Evolutionary conservation across 192 early-diverging fungal species (phyloP).

Genomic region (Coemansia sp.): DNA sequence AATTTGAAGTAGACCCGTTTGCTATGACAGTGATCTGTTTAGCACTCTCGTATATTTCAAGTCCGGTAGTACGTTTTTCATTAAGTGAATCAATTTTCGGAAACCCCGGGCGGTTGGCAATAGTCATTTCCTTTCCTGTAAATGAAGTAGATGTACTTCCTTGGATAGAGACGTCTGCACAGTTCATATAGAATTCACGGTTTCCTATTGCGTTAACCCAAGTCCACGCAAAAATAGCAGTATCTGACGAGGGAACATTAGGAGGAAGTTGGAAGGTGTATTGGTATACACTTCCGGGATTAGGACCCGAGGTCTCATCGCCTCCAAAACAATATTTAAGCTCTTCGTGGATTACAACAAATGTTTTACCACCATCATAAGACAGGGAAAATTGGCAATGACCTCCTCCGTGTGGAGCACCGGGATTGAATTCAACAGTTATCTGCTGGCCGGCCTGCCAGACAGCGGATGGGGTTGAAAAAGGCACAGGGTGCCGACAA

Average conservation of each 20-base stretch:
- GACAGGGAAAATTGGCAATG: constrained; percentile 65
- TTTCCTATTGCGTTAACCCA: constrained; percentile 61
- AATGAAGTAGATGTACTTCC: constrained; percentile 28
- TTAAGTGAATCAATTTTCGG: too few species aligned
- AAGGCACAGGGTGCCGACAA: constrained; percentile 23
- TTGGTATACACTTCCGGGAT: constrained; percentile 4
- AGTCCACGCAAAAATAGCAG: constrained; percentile 57
- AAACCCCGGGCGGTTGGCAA: too few species aligned
- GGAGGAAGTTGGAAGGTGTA: constrained; percentile 53
- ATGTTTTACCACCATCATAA: constrained; percentile 56
- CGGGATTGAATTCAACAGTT: constrained; percentile 33
- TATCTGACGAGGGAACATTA: constrained; percentile 50
- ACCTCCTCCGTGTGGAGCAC: constrained; percentile 51
- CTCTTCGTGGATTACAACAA: constrained; percentile 53
- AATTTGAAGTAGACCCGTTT: too few species aligned
- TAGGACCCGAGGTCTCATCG: background rate
- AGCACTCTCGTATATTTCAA: too few species aligned
- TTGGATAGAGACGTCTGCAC: constrained; percentile 50
- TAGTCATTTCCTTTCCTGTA: constrained; percentile 29
- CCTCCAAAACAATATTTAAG: constrained; percentile 40
- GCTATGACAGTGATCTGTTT: too few species aligned
- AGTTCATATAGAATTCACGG: constrained; percentile 61
- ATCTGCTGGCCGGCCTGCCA: constrained; percentile 51
- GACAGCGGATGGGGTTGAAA: constrained; percentile 24
- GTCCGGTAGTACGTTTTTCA: too few species aligned